phyloP scores from a whole-genome alignment of 2,329 filamentous ascomycete genomes.

The Hypoxylon sp. region DNA sequence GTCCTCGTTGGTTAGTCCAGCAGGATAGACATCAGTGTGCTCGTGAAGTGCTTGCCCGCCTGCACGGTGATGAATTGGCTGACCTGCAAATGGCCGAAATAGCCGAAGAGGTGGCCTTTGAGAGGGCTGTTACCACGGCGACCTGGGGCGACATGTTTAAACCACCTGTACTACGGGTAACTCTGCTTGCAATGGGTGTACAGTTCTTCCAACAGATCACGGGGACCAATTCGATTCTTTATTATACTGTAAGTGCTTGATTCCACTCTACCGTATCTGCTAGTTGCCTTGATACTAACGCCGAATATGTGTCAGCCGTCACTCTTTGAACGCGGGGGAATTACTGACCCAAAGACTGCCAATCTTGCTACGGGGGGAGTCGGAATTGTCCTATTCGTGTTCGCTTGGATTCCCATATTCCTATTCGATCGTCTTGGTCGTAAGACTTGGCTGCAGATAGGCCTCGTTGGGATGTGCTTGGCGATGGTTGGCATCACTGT shows the following conservation, averaged over 20 bases:
- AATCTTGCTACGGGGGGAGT: conserved; percentile 49
- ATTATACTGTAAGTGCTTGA: conserved; percentile 47
- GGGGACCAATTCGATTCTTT: conserved; percentile 53
- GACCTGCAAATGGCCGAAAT: conserved; percentile 69
- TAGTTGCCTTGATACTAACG: neutral
- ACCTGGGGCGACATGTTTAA: conserved; percentile 53
- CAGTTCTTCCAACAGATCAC: conserved; percentile 53
- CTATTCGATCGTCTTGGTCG: conserved; percentile 49
- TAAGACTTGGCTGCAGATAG: conserved; percentile 49
- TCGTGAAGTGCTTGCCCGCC: conserved; percentile 47
- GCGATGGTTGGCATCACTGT: conserved; percentile 48
- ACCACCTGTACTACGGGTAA: conserved; percentile 50
- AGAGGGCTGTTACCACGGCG: conserved; percentile 40
- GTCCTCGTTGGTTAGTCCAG: conserved; percentile 49
- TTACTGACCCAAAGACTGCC: conserved; percentile 43
- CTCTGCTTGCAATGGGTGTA: conserved; percentile 51
- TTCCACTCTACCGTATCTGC: neutral
- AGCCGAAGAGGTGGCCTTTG: conserved; percentile 47
- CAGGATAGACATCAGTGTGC: conserved; percentile 49
- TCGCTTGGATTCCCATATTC: conserved; percentile 50
- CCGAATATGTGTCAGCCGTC: conserved; percentile 32
- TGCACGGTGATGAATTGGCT: conserved; percentile 50
- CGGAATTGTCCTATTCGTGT: conserved; percentile 48
- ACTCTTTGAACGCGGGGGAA: conserved; percentile 45
- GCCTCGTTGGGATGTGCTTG: conserved; percentile 46